Conservation (phyloP, 352 stramenopile species). For the Pythium myriotylum region DNA sequence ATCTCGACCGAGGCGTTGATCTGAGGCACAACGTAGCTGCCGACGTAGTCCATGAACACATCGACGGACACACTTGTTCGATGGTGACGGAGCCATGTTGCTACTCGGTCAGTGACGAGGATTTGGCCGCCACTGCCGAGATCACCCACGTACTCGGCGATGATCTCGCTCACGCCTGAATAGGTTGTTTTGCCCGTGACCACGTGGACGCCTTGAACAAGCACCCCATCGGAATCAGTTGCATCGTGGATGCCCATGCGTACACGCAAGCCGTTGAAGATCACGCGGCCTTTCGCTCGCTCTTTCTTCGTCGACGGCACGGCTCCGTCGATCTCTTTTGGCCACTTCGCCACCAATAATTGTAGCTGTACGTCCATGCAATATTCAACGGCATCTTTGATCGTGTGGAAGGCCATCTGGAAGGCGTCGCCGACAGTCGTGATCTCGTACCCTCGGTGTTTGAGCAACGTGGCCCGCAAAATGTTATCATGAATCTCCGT, state of each 20-base stretch:
- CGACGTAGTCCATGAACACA: slow-evolving; percentile 33
- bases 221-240: neutral
- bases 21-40: slow-evolving; percentile 37
- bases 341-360: slow-evolving; percentile 50
- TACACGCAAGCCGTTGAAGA: slow-evolving; percentile 35
- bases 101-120: slow-evolving; percentile 29
- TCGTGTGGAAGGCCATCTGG: slow-evolving; percentile 70
- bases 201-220: slow-evolving; percentile 25
- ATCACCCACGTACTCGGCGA: slow-evolving; percentile 27
- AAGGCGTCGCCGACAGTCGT: slow-evolving; percentile 73
- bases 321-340: slow-evolving; percentile 54
- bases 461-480: slow-evolving; percentile 30
- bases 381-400: slow-evolving; percentile 53
- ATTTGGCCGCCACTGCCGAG: slow-evolving; percentile 33
- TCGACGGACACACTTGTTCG: slow-evolving; percentile 14
- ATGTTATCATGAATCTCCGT: slow-evolving; percentile 39
- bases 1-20: slow-evolving; percentile 40
- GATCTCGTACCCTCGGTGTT: slow-evolving; percentile 76
- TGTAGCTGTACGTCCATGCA: slow-evolving; percentile 24
- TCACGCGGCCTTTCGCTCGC: slow-evolving; percentile 9
- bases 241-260: slow-evolving; percentile 39
- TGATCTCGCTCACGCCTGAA: slow-evolving; percentile 25
- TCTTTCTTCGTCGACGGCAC: slow-evolving; percentile 48
- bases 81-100: slow-evolving; percentile 28
- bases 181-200: slow-evolving; percentile 31